A percentile compares a stretch with the other conserved stretches of the same genome.
These are phyloP conservation scores for Trichoderma hamatum DNA, from an alignment of 2,329 filamentous ascomycete genomes.

Conservation along the genomic window DNA sequence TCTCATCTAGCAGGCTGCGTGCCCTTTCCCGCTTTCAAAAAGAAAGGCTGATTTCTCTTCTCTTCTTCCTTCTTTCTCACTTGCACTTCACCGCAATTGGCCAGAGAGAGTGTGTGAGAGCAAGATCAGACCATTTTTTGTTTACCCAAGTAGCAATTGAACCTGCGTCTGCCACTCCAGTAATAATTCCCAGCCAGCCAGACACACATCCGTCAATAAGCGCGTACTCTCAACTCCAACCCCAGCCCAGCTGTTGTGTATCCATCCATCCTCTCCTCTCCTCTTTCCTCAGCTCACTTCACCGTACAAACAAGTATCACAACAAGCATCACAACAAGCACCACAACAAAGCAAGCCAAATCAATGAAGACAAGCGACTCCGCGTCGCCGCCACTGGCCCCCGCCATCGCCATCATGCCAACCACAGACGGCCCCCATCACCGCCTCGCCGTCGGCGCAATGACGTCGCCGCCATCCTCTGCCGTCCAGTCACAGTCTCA, in stretches of 20 bases:
- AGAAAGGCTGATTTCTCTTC: background rate
- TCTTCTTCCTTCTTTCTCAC: background rate
- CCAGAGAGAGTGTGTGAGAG: background rate
- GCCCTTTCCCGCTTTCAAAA: background rate
- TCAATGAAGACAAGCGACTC: constrained; percentile 20
- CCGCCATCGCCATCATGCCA: background rate
- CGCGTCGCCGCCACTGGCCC: background rate
- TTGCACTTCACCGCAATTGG: background rate
- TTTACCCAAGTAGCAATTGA: background rate
- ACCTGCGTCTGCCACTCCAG: background rate
- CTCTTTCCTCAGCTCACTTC: too few relatives aligned
- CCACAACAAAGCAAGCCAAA: background rate
- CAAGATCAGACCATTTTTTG: too few relatives aligned
- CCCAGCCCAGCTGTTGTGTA: background rate
- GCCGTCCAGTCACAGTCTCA: background rate
- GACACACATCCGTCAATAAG: background rate
- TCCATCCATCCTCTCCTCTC: too few relatives aligned
- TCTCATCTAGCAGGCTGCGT: background rate
- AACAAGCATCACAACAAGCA: too few relatives aligned
- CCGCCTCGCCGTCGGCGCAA: background rate
- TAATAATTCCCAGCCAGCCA: background rate
- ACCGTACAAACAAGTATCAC: too few relatives aligned
- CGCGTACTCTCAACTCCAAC: background rate
- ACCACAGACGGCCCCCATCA: background rate
- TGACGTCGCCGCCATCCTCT: background rate